These are phyloP conservation scores for Jaltomata sinuosa DNA, from an alignment of 257 asterid species.

Conservation along the genomic window DNA sequence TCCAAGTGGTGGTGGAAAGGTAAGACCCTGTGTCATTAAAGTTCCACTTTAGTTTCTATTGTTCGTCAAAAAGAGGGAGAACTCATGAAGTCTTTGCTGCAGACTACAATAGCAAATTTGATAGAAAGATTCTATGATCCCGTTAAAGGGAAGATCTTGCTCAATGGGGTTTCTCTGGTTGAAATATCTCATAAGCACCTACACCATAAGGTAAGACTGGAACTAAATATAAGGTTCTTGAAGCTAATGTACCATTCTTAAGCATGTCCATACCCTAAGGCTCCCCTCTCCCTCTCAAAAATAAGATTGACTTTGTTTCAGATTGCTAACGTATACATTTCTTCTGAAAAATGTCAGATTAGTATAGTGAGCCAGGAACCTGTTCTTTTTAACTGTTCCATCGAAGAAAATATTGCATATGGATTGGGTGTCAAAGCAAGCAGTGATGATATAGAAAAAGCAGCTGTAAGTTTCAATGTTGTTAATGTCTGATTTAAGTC, in stretches of 20 bases:
- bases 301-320: background rate
- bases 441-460: constrained; percentile 54
- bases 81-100: constrained; percentile 16
- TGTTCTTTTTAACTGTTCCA: constrained; percentile 77
- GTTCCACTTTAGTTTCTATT: background rate
- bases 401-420: constrained; percentile 79
- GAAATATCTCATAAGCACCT: constrained; percentile 68
- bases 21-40: constrained; percentile 8
- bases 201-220: constrained; percentile 57
- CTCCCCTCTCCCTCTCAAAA: background rate
- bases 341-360: constrained; percentile 27
- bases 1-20: constrained; percentile 97
- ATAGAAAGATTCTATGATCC: constrained; percentile 89
- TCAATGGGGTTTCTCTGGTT: constrained; percentile 67
- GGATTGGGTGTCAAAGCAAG: constrained; percentile 72
- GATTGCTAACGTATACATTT: background rate
- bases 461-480: constrained; percentile 46
- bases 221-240: background rate
- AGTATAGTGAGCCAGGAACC: constrained; percentile 94
- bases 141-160: constrained; percentile 45
- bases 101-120: constrained; percentile 90
- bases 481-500: background rate
- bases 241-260: background rate
- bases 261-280: background rate
- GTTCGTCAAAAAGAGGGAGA: background rate